These are phyloP conservation scores for Neoarthrinium moseri DNA, from an alignment of 2,329 filamentous ascomycete genomes.

Conservation along the genomic window DNA sequence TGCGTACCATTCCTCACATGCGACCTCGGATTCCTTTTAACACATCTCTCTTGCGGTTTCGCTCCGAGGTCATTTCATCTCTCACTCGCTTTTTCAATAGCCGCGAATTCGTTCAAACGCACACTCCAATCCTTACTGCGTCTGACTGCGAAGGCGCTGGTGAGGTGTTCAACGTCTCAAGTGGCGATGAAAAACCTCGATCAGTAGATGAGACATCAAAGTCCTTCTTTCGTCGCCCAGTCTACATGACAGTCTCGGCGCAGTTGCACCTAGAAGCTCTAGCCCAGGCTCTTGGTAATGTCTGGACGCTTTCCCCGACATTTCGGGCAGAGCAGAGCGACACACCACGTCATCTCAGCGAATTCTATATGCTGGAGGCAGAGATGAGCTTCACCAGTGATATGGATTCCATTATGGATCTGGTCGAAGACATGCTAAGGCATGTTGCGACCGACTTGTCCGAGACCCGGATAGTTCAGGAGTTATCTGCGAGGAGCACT, in stretches of 20 bases:
- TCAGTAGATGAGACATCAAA: constrained; percentile 37
- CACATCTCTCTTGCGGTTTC: constrained; percentile 74
- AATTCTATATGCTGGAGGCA: constrained; percentile 98
- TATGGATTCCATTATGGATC: constrained; percentile 69
- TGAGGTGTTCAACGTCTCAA: constrained; percentile 78
- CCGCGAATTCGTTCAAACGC: constrained; percentile 75
- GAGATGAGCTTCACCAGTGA: constrained; percentile 78
- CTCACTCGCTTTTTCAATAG: constrained; percentile 74
- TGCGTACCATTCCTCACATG: constrained; percentile 85
- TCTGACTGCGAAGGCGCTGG: constrained; percentile 97
- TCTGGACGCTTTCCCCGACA: constrained; percentile 91
- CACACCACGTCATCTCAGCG: constrained; percentile 88
- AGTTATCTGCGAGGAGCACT: constrained; percentile 39
- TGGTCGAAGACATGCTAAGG: constrained; percentile 78
- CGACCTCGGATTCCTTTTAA: constrained; percentile 80
- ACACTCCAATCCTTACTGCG: constrained; percentile 92
- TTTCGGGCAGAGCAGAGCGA: constrained; percentile 94
- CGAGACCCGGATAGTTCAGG: constrained; percentile 39
- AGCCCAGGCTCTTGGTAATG: constrained; percentile 81
- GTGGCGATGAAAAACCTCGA: constrained; percentile 30
- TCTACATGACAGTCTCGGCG: constrained; percentile 93
- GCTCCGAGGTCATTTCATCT: constrained; percentile 75
- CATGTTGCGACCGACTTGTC: constrained; percentile 41
- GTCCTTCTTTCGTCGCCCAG: constrained; percentile 79
- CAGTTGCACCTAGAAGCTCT: constrained; percentile 94